These are phyloP conservation scores for Diplodia seriata DNA, from an alignment of 2,329 filamentous ascomycete species.

Conservation along the genomic window DNA sequence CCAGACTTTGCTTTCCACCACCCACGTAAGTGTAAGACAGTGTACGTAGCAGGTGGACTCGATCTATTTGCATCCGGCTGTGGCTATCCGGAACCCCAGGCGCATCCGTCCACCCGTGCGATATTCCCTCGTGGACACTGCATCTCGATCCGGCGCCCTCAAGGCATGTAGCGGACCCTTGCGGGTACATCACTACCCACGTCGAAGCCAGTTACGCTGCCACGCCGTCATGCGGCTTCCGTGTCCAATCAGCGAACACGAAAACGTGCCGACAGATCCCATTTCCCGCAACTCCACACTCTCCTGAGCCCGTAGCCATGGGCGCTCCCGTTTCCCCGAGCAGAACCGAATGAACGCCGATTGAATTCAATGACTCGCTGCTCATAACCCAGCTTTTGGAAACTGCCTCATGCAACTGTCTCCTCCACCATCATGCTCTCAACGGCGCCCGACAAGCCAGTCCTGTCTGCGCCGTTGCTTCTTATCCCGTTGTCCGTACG, in stretches of 20 bases:
- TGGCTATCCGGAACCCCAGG: not conserved
- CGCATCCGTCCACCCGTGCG: conserved; percentile 11
- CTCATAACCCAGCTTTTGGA: not conserved
- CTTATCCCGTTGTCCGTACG: conserved; percentile 70
- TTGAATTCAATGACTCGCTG: conserved; percentile 21
- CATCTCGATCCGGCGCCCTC: not conserved
- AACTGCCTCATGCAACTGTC: conserved; percentile 21
- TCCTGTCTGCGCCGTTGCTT: conserved; percentile 37
- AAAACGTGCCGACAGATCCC: conserved; percentile 19
- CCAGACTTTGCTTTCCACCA: too few species aligned
- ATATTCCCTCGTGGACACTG: not conserved
- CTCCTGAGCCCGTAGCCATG: not conserved
- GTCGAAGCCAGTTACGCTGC: not conserved
- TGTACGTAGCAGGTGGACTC: too few species aligned
- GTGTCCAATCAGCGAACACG: conserved; percentile 7
- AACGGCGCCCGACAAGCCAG: conserved; percentile 22
- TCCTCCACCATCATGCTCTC: conserved; percentile 32
- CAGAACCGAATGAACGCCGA: conserved; percentile 31
- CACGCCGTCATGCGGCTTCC: conserved; percentile 1
- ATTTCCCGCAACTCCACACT: conserved; percentile 22
- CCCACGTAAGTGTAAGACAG: too few species aligned
- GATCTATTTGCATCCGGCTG: not conserved
- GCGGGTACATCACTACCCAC: conserved; percentile 8
- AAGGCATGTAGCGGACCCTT: not conserved
- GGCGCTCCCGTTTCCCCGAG: conserved; percentile 24